Conservation (phyloP, 805 yeast genomes). For the Candida anglica region DNA sequence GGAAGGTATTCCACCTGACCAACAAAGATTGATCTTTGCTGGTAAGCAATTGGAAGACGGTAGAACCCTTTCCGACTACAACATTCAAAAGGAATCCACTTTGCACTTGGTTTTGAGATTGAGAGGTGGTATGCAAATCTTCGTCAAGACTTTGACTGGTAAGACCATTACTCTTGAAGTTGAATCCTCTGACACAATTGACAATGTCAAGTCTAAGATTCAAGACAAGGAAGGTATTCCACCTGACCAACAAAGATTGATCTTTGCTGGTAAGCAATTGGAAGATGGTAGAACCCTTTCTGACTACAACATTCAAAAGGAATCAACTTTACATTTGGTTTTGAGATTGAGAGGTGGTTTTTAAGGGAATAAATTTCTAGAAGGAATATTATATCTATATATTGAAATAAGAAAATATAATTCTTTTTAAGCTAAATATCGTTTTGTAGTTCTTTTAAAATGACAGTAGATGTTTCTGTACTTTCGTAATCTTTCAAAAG, state of each 20-base stretch:
- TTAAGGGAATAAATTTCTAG: slow-evolving; percentile 17
- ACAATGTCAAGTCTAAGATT: slow-evolving; percentile 93
- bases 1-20: slow-evolving; percentile 98
- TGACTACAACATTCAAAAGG: slow-evolving; percentile 98
- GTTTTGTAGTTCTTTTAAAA: slow-evolving; percentile 28
- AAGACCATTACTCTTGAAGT: slow-evolving; percentile 15
- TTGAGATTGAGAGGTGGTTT: slow-evolving; percentile 96
- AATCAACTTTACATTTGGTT: slow-evolving; percentile 93
- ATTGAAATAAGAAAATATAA: neutral
- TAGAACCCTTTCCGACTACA: slow-evolving; percentile 93
- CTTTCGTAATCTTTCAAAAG: slow-evolving; percentile 14
- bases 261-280: slow-evolving; percentile 96
- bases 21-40: slow-evolving; percentile 94
- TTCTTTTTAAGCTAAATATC: slow-evolving; percentile 1
- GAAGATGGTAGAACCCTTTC: slow-evolving; percentile 95
- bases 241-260: slow-evolving; percentile 95
- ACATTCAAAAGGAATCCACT: slow-evolving; percentile 96
- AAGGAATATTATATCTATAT: neutral
- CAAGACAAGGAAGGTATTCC: slow-evolving; percentile 98
- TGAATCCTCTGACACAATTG: slow-evolving; percentile 78
- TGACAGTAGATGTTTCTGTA: slow-evolving; percentile 46
- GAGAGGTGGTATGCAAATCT: slow-evolving; percentile 75
- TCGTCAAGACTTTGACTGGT: slow-evolving; percentile 26
- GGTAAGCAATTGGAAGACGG: slow-evolving; percentile 98
- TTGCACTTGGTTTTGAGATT: slow-evolving; percentile 92